Evolutionary conservation across 345 rosid genomes (phyloP), one percentile per base, ranked within the genome.

Genomic region (Euphorbia peplus): DNA sequence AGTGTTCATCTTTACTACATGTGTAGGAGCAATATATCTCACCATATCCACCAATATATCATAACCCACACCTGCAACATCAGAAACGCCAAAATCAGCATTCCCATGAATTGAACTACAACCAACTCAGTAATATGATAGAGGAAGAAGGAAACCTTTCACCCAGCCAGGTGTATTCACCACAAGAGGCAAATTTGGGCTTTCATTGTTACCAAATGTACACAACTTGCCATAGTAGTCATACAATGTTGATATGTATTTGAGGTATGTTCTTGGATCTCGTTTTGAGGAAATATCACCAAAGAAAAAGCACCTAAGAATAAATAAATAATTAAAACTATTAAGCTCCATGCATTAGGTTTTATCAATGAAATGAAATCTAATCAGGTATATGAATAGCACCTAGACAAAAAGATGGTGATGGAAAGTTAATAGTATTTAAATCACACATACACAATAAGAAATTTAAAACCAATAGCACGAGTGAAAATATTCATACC

Each of bases 151-250:
- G 56, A 44, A 30, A 86, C 99, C 99, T 90, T 95, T 95, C 67
- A 95, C 97, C 99, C 99, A 95, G 69, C 99, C 99, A 37, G 93
- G 88, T 30, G 99, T 91, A 60, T 91, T 91, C 66, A 95, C 84
- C 71, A 95, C 83, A 62, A 91, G 90, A 14, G 99, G 99, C 78
- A 90, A 64, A 52, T 73, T 68, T 65, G 78, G 74, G 64, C 58
- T 77, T 72, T 80, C 79, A 67, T 66, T 72, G 60, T 66, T 21
- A 57, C 70, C 64, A 70, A 59, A 62, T 73, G 51, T 73, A 73
- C 78, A 71, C 77, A 81, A 80, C 75, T 84, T 74, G 54, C 60
- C 82, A 67, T 84, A 90, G 86, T 86, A 88, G 57, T 88, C 91
- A 37, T 72, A 85, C 30, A 90, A 75, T 57, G 87, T 76, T 59